These are phyloP conservation scores for Penicillium malachiteum DNA, from an alignment of 495 filamentous ascomycete genomes.

Conservation along the genomic window DNA sequence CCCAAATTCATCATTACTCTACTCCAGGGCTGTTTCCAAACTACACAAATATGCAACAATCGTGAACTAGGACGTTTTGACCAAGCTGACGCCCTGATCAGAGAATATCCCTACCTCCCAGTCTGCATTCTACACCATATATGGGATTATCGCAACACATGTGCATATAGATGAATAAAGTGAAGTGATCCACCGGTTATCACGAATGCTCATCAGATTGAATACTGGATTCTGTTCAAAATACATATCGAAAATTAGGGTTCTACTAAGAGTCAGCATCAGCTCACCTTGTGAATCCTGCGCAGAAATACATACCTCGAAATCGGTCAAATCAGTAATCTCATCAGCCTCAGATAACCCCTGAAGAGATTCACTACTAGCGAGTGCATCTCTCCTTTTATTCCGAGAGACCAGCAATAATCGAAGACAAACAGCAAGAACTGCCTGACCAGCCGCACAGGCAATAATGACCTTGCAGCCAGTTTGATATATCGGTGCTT, in stretches of 20 bases:
- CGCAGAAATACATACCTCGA: conserved; percentile 16
- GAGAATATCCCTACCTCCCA: too few relatives aligned
- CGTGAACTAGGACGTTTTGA: too few relatives aligned
- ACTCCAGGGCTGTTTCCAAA: too few relatives aligned
- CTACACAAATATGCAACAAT: too few relatives aligned
- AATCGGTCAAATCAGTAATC: conserved; percentile 23
- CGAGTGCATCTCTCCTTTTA: conserved; percentile 15
- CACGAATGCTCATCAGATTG: too few relatives aligned
- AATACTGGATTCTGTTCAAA: conserved; percentile 7
- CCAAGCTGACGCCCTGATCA: too few relatives aligned
- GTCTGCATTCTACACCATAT: too few relatives aligned
- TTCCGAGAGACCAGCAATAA: conserved; percentile 16
- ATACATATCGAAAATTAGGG: conserved; percentile 21
- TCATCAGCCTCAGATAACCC: conserved; percentile 5
- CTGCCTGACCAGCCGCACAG: conserved; percentile 20
- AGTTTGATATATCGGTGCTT: conserved; percentile 35
- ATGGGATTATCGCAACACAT: too few relatives aligned
- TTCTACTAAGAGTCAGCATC: conserved; percentile 15
- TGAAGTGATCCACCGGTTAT: too few relatives aligned
- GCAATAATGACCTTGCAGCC: conserved; percentile 35
- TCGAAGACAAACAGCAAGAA: conserved; percentile 16
- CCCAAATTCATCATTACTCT: too few relatives aligned
- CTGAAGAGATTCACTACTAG: neutral
- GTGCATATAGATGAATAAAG: too few relatives aligned
- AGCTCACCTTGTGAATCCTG: neutral